phyloP scores from a whole-genome alignment of 768 basidiomycete genomes.

The Leccinum incarnatum region DNA sequence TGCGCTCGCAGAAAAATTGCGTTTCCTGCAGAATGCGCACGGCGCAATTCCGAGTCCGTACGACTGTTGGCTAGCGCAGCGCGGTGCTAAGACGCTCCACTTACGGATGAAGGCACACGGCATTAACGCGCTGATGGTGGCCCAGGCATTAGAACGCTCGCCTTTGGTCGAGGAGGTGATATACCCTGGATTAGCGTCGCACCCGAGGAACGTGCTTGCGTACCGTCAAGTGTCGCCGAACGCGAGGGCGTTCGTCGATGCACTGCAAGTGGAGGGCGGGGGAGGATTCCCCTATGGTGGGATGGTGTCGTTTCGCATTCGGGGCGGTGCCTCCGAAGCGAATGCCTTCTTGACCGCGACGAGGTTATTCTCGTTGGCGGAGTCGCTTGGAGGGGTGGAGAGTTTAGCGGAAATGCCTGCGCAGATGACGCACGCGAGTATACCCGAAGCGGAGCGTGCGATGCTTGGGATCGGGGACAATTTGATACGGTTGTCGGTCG shows the following conservation, averaged over 20 bases:
- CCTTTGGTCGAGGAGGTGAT: constrained; percentile 75
- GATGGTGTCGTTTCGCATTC: constrained; percentile 75
- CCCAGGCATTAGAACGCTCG: constrained; percentile 51
- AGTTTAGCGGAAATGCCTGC: constrained; percentile 84
- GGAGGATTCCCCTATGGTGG: constrained; percentile 86
- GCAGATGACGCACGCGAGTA: constrained; percentile 84
- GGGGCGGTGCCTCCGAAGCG: constrained; percentile 51
- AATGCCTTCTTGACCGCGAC: constrained; percentile 65
- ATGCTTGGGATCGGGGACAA: constrained; percentile 74
- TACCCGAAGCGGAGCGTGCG: constrained; percentile 65
- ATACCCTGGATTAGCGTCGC: constrained; percentile 77
- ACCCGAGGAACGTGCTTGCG: constrained; percentile 66
- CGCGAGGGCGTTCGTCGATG: constrained; percentile 61
- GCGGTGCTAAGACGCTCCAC: constrained; percentile 88
- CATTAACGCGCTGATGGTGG: constrained; percentile 74
- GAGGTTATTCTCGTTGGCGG: constrained; percentile 76
- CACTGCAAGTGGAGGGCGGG: constrained; percentile 25
- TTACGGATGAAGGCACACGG: constrained; percentile 89
- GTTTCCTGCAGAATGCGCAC: constrained; percentile 88
- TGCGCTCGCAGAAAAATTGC: constrained; percentile 51
- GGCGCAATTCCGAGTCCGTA: constrained; percentile 83
- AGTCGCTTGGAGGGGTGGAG: constrained; percentile 91
- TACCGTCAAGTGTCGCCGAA: constrained; percentile 63
- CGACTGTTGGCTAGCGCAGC: constrained; percentile 83
- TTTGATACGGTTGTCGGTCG: constrained; percentile 78